A percentile compares a stretch with the other conserved stretches of the same genome.
phyloP scores from a whole-genome alignment of 148 eudicot species.

The Chenopodium quinoa region DNA sequence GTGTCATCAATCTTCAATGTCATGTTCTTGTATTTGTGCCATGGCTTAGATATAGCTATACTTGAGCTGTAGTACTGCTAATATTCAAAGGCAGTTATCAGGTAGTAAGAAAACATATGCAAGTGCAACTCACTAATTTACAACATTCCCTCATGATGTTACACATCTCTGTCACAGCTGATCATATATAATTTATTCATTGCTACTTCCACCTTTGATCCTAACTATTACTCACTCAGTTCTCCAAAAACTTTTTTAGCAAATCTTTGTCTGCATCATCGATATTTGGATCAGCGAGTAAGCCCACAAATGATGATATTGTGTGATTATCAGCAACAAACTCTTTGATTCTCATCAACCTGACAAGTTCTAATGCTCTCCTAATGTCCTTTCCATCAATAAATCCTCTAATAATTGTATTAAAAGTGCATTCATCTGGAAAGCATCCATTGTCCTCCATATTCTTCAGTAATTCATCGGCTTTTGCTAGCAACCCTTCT shows the following conservation, averaged over 20 bases:
- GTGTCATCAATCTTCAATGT: too few species aligned
- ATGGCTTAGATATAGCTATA: too few species aligned
- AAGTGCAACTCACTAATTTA: too few species aligned
- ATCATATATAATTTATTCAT: too few species aligned
- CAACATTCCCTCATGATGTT: too few species aligned
- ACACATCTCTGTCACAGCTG: too few species aligned
- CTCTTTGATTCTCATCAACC: not conserved
- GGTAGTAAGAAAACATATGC: too few species aligned
- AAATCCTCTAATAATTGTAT: constrained; percentile 7
- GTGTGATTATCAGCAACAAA: constrained; percentile 4
- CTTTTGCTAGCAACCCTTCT: constrained; percentile 22
- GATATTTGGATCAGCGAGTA: not conserved
- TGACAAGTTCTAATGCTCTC: not conserved
- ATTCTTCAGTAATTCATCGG: constrained; percentile 13
- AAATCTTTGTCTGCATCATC: not conserved
- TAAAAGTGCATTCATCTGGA: constrained; percentile 22
- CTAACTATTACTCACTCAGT: not conserved
- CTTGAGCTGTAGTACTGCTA: too few species aligned
- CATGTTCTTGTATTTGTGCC: too few species aligned
- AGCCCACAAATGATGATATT: not conserved
- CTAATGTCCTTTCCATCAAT: not conserved
- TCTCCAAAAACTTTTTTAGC: not conserved
- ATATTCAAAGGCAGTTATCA: too few species aligned
- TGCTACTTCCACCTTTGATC: too few species aligned
- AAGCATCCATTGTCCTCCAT: constrained; percentile 22